Evolutionary conservation across 2,329 filamentous ascomycete species (phyloP).

Genomic region (Penicillium vulpinum): DNA sequence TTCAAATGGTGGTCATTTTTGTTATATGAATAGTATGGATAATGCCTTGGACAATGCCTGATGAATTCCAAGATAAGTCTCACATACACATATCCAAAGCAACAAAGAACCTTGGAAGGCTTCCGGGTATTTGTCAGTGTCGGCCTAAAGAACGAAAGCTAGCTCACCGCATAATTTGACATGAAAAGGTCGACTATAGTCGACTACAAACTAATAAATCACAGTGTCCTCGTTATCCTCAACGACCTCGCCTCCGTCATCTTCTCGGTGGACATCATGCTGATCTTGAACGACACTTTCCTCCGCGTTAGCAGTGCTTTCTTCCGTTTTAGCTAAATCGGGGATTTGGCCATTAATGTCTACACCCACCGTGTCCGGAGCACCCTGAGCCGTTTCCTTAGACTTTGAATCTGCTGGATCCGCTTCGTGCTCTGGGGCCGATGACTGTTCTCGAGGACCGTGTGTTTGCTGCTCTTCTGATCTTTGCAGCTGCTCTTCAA

Average conservation of each 20-base stretch:
- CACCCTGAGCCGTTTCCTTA: conserved; percentile 35
- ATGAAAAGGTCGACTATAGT: neutral
- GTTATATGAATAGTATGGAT: neutral
- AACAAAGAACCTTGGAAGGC: neutral
- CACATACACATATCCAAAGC: neutral
- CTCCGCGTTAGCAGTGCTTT: conserved; percentile 31
- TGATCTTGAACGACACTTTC: conserved; percentile 40
- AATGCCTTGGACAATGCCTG: neutral
- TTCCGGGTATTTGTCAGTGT: conserved; percentile 1
- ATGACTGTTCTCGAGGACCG: conserved; percentile 19
- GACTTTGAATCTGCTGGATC: conserved; percentile 16
- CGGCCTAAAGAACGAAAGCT: neutral
- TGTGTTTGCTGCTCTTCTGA: conserved; percentile 22
- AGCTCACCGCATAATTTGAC: neutral
- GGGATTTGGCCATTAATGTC: conserved; percentile 23
- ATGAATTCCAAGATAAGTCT: neutral
- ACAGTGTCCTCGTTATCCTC: conserved; percentile 88
- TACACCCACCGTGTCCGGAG: conserved; percentile 33
- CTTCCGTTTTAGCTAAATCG: conserved; percentile 19
- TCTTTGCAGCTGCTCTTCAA: neutral
- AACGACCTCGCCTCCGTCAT: conserved; percentile 74
- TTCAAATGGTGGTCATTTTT: neutral
- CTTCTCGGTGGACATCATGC: conserved; percentile 53
- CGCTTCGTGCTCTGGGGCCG: conserved; percentile 17
- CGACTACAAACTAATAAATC: conserved; percentile 64